Percentiles rank a stretch among this genome's conserved stretches.
Evolutionary conservation across 306 rosid species (phyloP).

Genomic region (Cucurbita ficifolia): DNA sequence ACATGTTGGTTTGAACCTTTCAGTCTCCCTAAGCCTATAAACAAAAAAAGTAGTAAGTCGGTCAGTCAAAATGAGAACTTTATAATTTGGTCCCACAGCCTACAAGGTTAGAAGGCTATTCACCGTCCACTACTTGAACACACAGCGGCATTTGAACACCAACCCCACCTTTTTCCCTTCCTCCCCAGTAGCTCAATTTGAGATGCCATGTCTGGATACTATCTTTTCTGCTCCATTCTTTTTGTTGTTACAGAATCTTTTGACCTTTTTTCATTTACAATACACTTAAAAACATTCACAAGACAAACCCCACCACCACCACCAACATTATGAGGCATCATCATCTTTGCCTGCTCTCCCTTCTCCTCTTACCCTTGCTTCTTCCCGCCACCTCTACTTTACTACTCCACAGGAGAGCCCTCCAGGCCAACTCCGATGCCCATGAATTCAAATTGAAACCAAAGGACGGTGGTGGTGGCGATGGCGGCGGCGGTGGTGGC

Average conservation of each 20-base stretch:
- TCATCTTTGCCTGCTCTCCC: background rate
- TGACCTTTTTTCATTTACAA: background rate
- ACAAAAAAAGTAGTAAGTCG: too few relatives aligned
- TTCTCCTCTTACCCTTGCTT: background rate
- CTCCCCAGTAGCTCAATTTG: background rate
- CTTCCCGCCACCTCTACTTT: background rate
- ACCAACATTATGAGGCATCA: background rate
- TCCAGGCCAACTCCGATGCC: background rate
- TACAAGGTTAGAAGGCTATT: background rate
- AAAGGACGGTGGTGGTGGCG: background rate
- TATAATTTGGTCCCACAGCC: background rate
- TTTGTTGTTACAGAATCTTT: conserved; percentile 1
- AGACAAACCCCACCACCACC: background rate
- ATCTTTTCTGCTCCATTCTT: conserved; percentile 9
- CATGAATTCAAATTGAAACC: background rate
- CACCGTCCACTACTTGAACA: background rate
- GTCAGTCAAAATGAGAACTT: background rate
- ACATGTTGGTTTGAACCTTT: too few relatives aligned
- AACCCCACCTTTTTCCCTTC: background rate
- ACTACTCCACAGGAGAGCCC: background rate
- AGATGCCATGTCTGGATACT: conserved; percentile 2
- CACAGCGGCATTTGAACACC: background rate
- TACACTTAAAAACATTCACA: background rate
- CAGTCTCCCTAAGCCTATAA: background rate
- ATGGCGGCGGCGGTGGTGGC: background rate